Base-by-base conservation (phyloP, 108 stramenopile species). In the Cyclotella cryptica region DNA sequence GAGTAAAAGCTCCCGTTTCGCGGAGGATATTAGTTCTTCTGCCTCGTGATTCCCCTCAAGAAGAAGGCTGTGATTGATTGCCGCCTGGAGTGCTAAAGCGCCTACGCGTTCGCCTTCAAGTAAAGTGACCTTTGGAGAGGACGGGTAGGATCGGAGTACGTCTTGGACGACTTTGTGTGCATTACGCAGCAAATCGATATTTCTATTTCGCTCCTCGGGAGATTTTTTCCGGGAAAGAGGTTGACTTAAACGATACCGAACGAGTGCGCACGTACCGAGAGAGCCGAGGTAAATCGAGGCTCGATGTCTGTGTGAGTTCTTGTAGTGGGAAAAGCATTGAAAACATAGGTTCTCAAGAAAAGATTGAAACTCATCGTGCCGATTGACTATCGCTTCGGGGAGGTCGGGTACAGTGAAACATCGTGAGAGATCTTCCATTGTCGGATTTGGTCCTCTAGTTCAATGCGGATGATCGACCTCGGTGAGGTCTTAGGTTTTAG, bases 1-100 rank as follows among this genome's bases (percentile, higher is more conserved):
- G 3, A 55, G 62, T 17, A 75, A 44, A 13, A 75, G 53, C 29
- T 75, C 62, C 12, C 28, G 2, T 44, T 66, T 75, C 17, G 72
- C 61, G n/a, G 49, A 51, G 3, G 49, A 19, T 51, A 8, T 7
- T 51, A 51, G n/a, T 51, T 51, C n/a, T 51, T 51, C n/a, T 19
- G 49, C 17, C n/a, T 51, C 49, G n/a, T 19, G 19, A 3, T 51
- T 19, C 49, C 49, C 49, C 3, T 19, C 49, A 51, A 51, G 49
- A 51, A 51, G 19, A 3, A 51, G 49, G 3, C 49, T 51, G 19
- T 51, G 49, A 51, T 19, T 51, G 3, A 19, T 51, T 19, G 49
- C 49, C 17, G 8, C 49, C n/a, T 19, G 49, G 19, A 51, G 17
- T 17, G 19, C 49, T 51, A 51, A 19, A 17, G 49, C 49, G n/a